phyloP scores from a whole-genome alignment of 176 grass and related monocot genomes.

The Aechmea fasciata region DNA sequence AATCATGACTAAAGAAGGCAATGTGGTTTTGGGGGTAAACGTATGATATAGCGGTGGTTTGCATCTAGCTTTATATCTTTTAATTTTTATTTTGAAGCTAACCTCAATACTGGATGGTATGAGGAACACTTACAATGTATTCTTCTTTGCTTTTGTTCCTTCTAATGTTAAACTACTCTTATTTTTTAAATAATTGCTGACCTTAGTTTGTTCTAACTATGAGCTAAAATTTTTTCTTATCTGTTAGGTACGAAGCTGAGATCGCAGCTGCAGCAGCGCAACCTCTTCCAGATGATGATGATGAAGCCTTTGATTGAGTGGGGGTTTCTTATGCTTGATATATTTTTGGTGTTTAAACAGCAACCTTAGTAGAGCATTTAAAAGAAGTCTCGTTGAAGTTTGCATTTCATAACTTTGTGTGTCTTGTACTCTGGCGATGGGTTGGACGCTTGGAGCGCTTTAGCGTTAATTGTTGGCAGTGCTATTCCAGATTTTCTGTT shows the following conservation, averaged over 20 bases:
- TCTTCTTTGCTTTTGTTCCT: background rate
- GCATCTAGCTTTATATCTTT: no score
- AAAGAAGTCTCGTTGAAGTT: background rate
- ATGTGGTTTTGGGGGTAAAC: background rate
- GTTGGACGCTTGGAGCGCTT: background rate
- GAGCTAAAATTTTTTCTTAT: background rate
- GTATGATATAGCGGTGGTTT: no score
- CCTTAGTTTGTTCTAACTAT: background rate
- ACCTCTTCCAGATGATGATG: conserved; percentile 25
- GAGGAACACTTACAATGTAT: no score
- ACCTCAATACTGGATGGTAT: no score
- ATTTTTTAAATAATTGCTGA: background rate
- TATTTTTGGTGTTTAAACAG: background rate
- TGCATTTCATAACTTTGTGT: background rate
- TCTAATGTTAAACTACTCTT: background rate
- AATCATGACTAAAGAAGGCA: background rate
- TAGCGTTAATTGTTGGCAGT: background rate
- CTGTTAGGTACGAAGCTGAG: conserved; percentile 6
- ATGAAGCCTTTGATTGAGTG: conserved; percentile 33
- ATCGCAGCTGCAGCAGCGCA: background rate
- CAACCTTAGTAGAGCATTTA: background rate
- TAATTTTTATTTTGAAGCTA: no score
- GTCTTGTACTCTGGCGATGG: background rate
- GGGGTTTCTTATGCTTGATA: background rate
- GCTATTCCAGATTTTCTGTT: background rate